Evolutionary conservation across 208 protist genomes (phyloP), one percentile per base, ranked within the genome.

Genomic region (Leishmania gerbilli): DNA sequence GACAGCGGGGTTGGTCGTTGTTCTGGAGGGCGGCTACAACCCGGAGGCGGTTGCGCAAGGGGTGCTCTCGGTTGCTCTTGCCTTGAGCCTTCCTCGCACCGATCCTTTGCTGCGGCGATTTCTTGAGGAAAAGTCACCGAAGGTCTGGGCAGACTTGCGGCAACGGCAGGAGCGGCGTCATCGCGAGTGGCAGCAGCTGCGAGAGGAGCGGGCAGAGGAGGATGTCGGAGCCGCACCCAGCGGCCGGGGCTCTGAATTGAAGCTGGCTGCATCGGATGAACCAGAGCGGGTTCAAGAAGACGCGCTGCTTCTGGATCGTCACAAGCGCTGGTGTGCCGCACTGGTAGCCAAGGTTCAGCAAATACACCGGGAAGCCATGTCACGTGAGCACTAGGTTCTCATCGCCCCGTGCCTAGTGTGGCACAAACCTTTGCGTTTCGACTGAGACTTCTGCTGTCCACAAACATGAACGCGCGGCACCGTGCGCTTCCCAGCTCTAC

Each of bases 21-120:
- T 87, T 40, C 78, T 97, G 65, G 94, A 97, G 78, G 94, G 94
- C 15, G 94, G 94, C 7, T 97, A 97, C 87, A 90, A 88, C 64
- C 89, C 94, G 2, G 87, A 92, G 77, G 79, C 87, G 0, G 92
- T 97, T 53, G 87, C 92, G 19, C 80, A 91, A 47, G 94, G 92
- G 3, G 84, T 93, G 42, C 71, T 95, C 5, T 84, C 87, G 37
- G 89, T 93, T 27, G 89, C 87, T 5, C 82, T 94, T 56, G 90
- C 91, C 7, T 85, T 95, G n/a, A 87, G 90, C 11, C 90, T 92
- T 40, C 90, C 90, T 15, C 60, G 19, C 24, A 76, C 84, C 8
- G 89, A 93, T 76, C 62, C 67, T 2, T 80, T 85, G 19, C 90
- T 97, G 15, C 74, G 86, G 67, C n/a, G 27, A 37, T 79, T 79